These are phyloP conservation scores for Corrigiola litoralis DNA, from an alignment of 179 eudicot genomes.

Conservation along the genomic window DNA sequence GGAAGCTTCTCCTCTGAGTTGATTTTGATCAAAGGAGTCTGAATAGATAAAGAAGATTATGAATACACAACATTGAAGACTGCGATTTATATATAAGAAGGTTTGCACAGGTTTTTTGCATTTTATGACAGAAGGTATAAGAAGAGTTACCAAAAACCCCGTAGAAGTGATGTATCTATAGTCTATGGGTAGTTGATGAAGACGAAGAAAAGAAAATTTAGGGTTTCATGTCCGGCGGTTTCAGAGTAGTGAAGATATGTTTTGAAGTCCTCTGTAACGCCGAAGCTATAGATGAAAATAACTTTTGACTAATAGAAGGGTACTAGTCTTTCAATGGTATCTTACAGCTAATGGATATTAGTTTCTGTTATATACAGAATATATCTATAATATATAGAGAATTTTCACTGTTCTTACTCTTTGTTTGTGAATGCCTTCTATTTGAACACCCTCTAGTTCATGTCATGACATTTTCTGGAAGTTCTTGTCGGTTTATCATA, in stretches of 20 bases:
- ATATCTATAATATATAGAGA: not conserved
- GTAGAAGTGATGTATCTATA: slow-evolving; percentile 22
- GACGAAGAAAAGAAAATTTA: slow-evolving; percentile 19
- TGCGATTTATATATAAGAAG: slow-evolving; percentile 17
- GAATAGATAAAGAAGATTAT: slow-evolving; percentile 20
- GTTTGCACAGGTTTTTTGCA: slow-evolving; percentile 22
- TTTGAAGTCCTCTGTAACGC: not conserved
- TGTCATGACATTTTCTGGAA: no score
- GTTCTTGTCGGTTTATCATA: no score
- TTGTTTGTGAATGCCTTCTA: not conserved
- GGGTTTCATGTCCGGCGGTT: slow-evolving; percentile 12
- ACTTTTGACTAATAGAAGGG: slow-evolving; percentile 19
- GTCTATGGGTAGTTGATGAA: slow-evolving; percentile 17
- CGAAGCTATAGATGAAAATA: slow-evolving; percentile 19
- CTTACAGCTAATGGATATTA: slow-evolving; percentile 14
- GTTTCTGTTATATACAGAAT: slow-evolving; percentile 1
- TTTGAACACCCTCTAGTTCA: no score
- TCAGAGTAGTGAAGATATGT: slow-evolving; percentile 27
- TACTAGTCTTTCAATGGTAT: slow-evolving; percentile 11
- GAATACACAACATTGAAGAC: slow-evolving; percentile 14
- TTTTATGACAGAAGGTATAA: slow-evolving; percentile 20
- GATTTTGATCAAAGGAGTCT: slow-evolving; percentile 31
- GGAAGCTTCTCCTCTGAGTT: slow-evolving; percentile 16
- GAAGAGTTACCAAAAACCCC: not conserved
- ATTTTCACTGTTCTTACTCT: not conserved